Base-by-base conservation (phyloP, 768 basidiomycete species). In the Tulasnella sp. region DNA sequence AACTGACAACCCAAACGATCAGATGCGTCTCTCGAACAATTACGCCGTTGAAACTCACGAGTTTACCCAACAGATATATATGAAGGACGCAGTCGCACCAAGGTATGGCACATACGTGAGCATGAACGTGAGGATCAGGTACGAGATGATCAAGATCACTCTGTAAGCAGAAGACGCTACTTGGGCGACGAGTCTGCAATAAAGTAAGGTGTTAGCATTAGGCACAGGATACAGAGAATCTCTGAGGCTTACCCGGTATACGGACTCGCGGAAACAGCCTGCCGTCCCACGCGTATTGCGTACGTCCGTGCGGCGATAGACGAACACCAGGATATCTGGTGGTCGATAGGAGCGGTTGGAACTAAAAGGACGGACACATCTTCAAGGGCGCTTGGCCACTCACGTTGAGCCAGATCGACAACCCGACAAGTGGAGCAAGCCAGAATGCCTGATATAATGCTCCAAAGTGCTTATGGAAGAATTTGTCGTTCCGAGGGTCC, bases 21-120 rank as follows among this genome's bases (percentile, higher is more conserved):
- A n/a, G 10, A 48, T 7, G 45, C 45, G 34, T 5, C n/a, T 48
- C 19, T 48, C 10, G 10, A 19, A 48, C n/a, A 65, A 46, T 3
- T 25, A n/a, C n/a, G n/a, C n/a, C 15, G 34, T 15, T 38, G 34
- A 38, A 38, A 38, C 88, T 77, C 70, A 92, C 85, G 90, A 77
- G 68, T 92, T 84, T 46, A 92, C 76, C 85, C 90, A 89, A 66
- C 87, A 91, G 60, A 90, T 71, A 67, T 90, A 92, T 4, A 79
- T 68, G 67, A 90, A 87, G 25, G 80, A 79, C 4, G 77, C 70
- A 1, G 74, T 60, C 0, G 78, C 73, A 8, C 91, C 91, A 11
- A 83, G 70, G 57, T 77, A 73, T 2, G 91, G 91, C 19, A 89
- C 73, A 53, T 76, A 73, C 4, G 75, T 72, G 30, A 93, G 73